Evolutionary conservation across 179 eudicot genomes (phyloP).

Genomic region (Camellia oleifera): DNA sequence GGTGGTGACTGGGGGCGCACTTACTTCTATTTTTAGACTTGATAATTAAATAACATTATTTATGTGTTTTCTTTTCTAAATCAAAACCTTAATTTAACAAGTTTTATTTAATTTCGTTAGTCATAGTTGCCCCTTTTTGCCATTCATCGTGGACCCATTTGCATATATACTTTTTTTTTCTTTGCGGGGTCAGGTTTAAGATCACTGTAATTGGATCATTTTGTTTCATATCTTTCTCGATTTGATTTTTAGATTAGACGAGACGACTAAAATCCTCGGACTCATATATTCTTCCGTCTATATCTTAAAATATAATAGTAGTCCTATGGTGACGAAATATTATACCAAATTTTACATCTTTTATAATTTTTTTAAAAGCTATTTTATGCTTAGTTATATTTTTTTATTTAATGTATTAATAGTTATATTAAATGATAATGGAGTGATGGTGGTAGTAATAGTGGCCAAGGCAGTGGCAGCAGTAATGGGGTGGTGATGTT

Average conservation of each 20-base stretch:
- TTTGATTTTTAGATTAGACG: too few relatives aligned
- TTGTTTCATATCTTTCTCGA: not conserved
- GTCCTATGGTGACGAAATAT: not conserved
- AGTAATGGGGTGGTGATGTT: too few relatives aligned
- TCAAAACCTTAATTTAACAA: not conserved
- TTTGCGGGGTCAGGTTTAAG: not conserved
- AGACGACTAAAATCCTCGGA: not conserved
- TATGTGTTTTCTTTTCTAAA: too few relatives aligned
- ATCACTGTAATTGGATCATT: not conserved
- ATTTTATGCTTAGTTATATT: too few relatives aligned
- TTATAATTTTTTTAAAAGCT: too few relatives aligned
- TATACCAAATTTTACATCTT: too few relatives aligned
- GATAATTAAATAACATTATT: too few relatives aligned
- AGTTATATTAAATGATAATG: too few relatives aligned
- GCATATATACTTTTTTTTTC: not conserved
- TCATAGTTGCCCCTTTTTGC: not conserved
- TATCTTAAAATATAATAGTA: not conserved
- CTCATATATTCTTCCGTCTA: not conserved
- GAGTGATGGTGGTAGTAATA: too few relatives aligned
- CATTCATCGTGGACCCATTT: conserved; percentile 9
- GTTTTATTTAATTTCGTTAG: not conserved
- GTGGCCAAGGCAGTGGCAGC: too few relatives aligned
- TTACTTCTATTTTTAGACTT: not conserved
- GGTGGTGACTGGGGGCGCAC: not conserved
- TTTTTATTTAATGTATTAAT: too few relatives aligned